Conservation (phyloP, 495 filamentous ascomycete genomes). For the Corynascus novoguineensis region DNA sequence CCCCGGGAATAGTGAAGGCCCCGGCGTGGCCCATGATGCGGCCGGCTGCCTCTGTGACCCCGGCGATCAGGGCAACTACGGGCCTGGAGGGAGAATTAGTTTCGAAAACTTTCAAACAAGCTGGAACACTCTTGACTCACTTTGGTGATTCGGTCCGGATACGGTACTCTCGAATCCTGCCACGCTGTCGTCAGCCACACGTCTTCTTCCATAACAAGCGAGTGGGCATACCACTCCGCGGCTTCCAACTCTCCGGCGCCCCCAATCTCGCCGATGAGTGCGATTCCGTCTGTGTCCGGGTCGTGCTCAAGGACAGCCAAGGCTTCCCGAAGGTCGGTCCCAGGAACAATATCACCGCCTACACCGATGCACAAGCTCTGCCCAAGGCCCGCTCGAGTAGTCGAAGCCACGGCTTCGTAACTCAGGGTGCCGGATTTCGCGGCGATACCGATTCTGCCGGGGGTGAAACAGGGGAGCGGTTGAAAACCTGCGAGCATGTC, state of each 20-base stretch:
- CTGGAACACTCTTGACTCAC: constrained; percentile 34
- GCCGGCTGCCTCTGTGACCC: constrained; percentile 57
- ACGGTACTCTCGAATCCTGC: constrained; percentile 57
- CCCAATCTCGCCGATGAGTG: constrained; percentile 84
- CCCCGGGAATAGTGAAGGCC: constrained; percentile 64
- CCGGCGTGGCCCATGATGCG: constrained; percentile 89
- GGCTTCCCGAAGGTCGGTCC: constrained; percentile 76
- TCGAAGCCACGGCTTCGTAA: constrained; percentile 82
- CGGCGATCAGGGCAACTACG: constrained; percentile 73
- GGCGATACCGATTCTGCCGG: constrained; percentile 73
- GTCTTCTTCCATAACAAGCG: neutral
- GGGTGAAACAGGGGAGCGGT: constrained; percentile 67
- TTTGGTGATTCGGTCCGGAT: constrained; percentile 57
- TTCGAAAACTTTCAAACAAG: neutral
- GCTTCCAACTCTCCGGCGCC: constrained; percentile 75
- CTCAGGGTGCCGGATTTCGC: constrained; percentile 86
- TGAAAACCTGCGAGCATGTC: constrained; percentile 54
- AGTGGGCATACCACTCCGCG: constrained; percentile 53
- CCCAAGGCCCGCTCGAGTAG: constrained; percentile 73
- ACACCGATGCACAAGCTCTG: constrained; percentile 85
- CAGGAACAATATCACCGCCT: constrained; percentile 79
- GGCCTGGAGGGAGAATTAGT: constrained; percentile 47
- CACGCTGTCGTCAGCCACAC: neutral
- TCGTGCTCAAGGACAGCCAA: constrained; percentile 69
- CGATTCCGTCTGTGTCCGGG: constrained; percentile 71